Percentiles rank a stretch among this genome's conserved stretches.
These are phyloP conservation scores for Metrosideros polymorpha DNA, from an alignment of 441 rosid species.

Conservation along the genomic window DNA sequence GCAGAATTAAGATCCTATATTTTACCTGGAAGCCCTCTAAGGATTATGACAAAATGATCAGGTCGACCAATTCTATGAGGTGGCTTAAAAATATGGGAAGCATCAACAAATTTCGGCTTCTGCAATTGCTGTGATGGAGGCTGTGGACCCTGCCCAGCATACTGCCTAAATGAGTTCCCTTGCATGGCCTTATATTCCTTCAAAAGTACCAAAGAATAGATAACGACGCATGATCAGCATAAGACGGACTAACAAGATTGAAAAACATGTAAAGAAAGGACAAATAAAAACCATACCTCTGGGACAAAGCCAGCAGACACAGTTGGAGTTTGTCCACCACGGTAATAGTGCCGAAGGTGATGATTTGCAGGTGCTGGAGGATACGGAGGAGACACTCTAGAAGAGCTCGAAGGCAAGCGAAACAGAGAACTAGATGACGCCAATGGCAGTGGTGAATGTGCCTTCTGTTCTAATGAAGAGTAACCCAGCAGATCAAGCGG, in stretches of 20 bases:
- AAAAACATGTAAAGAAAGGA: neutral
- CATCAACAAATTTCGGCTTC: slow-evolving; percentile 51
- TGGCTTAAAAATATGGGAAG: slow-evolving; percentile 54
- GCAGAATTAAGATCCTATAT: neutral
- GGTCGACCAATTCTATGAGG: slow-evolving; percentile 64
- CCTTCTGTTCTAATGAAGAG: slow-evolving; percentile 6
- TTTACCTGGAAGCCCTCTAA: slow-evolving; percentile 87
- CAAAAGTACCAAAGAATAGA: neutral
- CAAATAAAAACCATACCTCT: slow-evolving; percentile 24
- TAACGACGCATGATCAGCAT: neutral
- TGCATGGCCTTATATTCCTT: slow-evolving; percentile 21
- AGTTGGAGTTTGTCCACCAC: slow-evolving; percentile 12
- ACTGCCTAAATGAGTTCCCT: slow-evolving; percentile 22
- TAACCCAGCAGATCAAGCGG: slow-evolving; percentile 29
- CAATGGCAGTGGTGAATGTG: slow-evolving; percentile 14
- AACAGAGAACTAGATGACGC: slow-evolving; percentile 31
- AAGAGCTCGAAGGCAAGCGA: slow-evolving; percentile 29
- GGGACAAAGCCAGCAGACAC: slow-evolving; percentile 23
- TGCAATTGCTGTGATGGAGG: slow-evolving; percentile 26
- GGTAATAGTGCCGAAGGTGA: slow-evolving; percentile 12
- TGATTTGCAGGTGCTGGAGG: slow-evolving; percentile 1
- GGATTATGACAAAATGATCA: slow-evolving; percentile 73
- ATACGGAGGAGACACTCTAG: slow-evolving; percentile 12
- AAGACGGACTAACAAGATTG: neutral
- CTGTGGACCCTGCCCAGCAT: slow-evolving; percentile 12